phyloP scores from a whole-genome alignment of 805 yeast genomes.

The Zygosaccharomyces rouxii region DNA sequence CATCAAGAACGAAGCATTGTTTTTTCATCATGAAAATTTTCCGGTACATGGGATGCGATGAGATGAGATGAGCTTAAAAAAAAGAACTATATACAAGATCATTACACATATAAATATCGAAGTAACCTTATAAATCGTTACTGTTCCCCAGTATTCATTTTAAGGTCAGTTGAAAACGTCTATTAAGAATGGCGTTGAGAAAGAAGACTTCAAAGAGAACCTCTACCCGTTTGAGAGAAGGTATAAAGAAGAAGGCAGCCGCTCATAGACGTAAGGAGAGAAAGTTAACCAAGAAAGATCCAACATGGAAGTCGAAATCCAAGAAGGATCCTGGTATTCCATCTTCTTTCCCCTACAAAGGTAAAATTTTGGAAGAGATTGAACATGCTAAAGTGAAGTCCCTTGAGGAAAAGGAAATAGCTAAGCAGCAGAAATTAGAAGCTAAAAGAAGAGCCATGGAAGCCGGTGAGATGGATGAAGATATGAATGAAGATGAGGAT shows the following conservation, averaged over 20 bases:
- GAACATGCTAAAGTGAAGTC: slow-evolving; percentile 57
- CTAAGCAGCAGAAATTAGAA: slow-evolving; percentile 46
- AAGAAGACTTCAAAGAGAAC: slow-evolving; percentile 79
- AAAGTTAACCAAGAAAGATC: slow-evolving; percentile 80
- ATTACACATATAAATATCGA: neutral
- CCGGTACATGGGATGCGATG: slow-evolving; percentile 17
- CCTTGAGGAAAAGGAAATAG: slow-evolving; percentile 49
- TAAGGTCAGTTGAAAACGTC: slow-evolving; percentile 8
- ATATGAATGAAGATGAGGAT: slow-evolving; percentile 37
- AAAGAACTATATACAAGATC: neutral
- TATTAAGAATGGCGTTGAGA: slow-evolving; percentile 42
- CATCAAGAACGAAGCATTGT: slow-evolving; percentile 1
- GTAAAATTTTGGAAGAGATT: slow-evolving; percentile 66
- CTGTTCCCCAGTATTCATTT: neutral
- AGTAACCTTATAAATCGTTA: neutral
- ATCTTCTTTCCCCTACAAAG: slow-evolving; percentile 90
- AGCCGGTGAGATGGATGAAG: slow-evolving; percentile 38
- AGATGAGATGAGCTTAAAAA: slow-evolving; percentile 15
- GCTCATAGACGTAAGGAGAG: slow-evolving; percentile 85
- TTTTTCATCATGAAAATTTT: slow-evolving; percentile 11
- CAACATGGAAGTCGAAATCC: slow-evolving; percentile 84
- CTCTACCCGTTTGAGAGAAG: slow-evolving; percentile 91
- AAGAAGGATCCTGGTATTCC: slow-evolving; percentile 95
- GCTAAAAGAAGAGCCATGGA: slow-evolving; percentile 37
- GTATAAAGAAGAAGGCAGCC: slow-evolving; percentile 91